A percentile compares a stretch with the other conserved stretches of the same genome.
phyloP scores from a whole-genome alignment of 1,284 basidiomycete genomes.

The Abortiporus biennis region DNA sequence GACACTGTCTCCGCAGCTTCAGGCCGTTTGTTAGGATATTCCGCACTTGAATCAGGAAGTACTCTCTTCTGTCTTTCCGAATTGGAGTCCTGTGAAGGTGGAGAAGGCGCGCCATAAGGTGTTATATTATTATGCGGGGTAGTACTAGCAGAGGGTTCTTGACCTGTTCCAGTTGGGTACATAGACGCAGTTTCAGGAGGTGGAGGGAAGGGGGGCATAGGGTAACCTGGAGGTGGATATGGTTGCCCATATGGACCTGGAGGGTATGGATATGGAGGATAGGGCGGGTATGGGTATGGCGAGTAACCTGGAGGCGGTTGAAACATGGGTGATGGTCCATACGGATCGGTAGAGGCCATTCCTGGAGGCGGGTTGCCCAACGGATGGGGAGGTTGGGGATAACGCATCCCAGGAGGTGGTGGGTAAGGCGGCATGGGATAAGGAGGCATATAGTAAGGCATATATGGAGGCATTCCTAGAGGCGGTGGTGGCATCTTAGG shows the following conservation, averaged over 20 bases:
- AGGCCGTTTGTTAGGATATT: too few species aligned
- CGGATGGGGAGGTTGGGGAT: constrained; percentile 11
- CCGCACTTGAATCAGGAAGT: too few species aligned
- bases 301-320: constrained; percentile 14
- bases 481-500: constrained; percentile 1
- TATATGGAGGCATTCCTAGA: constrained; percentile 17
- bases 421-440: constrained; percentile 25
- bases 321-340: constrained; percentile 16
- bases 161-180: too few species aligned
- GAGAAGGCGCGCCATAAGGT: too few species aligned
- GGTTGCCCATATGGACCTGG: constrained; percentile 7
- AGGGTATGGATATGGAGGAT: constrained; percentile 17
- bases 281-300: constrained; percentile 14
- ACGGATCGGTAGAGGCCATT: too few species aligned
- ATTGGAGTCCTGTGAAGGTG: too few species aligned
- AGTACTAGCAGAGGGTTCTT: background rate
- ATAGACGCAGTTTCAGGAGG: too few species aligned
- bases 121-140: too few species aligned
- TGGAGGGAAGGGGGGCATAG: background rate
- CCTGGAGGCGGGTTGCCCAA: too few species aligned
- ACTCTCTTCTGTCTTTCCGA: too few species aligned
- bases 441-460: constrained; percentile 29
- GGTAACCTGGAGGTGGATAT: constrained; percentile 5
- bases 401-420: constrained; percentile 1
- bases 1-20: too few species aligned